These are phyloP conservation scores for Aquilaria yunnanensis DNA, from an alignment of 345 rosid genomes.

Conservation along the genomic window DNA sequence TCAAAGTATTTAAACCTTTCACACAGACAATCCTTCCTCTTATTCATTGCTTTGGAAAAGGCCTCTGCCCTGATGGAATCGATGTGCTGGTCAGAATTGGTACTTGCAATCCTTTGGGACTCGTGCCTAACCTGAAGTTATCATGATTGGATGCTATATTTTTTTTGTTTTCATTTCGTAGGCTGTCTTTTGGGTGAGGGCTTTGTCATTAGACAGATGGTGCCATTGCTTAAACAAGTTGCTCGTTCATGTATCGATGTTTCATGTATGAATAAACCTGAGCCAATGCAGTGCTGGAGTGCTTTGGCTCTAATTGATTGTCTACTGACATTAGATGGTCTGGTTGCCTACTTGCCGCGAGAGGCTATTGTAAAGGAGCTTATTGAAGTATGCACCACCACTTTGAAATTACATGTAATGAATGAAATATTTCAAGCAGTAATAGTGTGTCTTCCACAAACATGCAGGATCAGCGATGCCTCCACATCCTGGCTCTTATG, in stretches of 20 bases:
- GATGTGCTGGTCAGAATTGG: conserved; percentile 93
- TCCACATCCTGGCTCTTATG: conserved; percentile 64
- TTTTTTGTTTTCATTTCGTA: conserved; percentile 31
- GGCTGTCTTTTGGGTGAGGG: conserved; percentile 78
- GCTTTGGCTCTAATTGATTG: conserved; percentile 73
- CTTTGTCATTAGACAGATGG: conserved; percentile 71
- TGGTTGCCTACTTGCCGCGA: conserved; percentile 55
- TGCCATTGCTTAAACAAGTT: conserved; percentile 81
- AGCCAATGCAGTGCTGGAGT: conserved; percentile 88
- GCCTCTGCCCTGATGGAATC: conserved; percentile 82
- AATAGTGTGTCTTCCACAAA: conserved; percentile 19
- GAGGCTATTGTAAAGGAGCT: conserved; percentile 71
- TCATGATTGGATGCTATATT: conserved; percentile 17
- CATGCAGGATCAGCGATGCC: conserved; percentile 59
- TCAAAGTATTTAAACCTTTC: conserved; percentile 16
- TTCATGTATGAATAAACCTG: conserved; percentile 61
- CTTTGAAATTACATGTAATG: conserved; percentile 12
- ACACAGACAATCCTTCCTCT: conserved; percentile 84
- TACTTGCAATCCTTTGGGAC: conserved; percentile 34
- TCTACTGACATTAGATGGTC: conserved; percentile 69
- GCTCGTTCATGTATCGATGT: conserved; percentile 54
- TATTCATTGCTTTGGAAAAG: conserved; percentile 90
- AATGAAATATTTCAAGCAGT: conserved; percentile 4
- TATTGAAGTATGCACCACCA: conserved; percentile 50
- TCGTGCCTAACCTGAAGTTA: conserved; percentile 19